These are phyloP conservation scores for Serendipita indica DNA, from an alignment of 768 basidiomycete species.

Conservation along the genomic window DNA sequence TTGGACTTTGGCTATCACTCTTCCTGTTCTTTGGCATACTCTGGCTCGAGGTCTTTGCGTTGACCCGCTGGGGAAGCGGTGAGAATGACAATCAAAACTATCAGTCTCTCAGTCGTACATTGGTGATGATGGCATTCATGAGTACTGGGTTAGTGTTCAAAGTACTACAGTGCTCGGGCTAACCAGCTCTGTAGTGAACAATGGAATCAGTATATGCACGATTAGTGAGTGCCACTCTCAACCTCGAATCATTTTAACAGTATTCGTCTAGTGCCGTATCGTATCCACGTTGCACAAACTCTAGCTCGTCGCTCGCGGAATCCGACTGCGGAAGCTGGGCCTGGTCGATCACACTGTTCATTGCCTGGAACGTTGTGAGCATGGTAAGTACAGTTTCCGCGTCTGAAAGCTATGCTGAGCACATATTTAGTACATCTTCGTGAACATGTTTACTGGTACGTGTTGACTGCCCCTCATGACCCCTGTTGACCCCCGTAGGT, in stretches of 20 bases:
- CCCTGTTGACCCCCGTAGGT: constrained; percentile 29
- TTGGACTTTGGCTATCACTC: constrained; percentile 75
- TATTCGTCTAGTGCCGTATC: constrained; percentile 41
- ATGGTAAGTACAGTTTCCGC: constrained; percentile 43
- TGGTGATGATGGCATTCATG: constrained; percentile 87
- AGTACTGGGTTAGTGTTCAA: constrained; percentile 60
- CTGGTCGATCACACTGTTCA: constrained; percentile 80
- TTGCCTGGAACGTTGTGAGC: constrained; percentile 88
- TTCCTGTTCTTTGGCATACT: constrained; percentile 87
- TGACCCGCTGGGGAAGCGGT: constrained; percentile 70
- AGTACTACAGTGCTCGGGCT: constrained; percentile 1
- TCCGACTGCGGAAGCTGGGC: constrained; percentile 77
- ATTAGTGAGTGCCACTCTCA: constrained; percentile 47
- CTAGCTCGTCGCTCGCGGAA: constrained; percentile 30
- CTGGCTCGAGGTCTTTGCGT: constrained; percentile 76
- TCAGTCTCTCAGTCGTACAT: constrained; percentile 55
- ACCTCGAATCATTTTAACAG: constrained; percentile 9
- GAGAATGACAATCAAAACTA: constrained; percentile 65
- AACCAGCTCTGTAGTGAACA: constrained; percentile 46
- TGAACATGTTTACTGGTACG: constrained; percentile 85
- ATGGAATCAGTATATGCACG: constrained; percentile 98
- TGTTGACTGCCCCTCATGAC: constrained; percentile 12
- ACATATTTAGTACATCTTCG: constrained; percentile 67
- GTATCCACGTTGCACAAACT: constrained; percentile 69
- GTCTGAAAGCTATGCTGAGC: background rate